Evolutionary conservation across 2,329 filamentous ascomycete species (phyloP).

Genomic region (Penicillium sp.): DNA sequence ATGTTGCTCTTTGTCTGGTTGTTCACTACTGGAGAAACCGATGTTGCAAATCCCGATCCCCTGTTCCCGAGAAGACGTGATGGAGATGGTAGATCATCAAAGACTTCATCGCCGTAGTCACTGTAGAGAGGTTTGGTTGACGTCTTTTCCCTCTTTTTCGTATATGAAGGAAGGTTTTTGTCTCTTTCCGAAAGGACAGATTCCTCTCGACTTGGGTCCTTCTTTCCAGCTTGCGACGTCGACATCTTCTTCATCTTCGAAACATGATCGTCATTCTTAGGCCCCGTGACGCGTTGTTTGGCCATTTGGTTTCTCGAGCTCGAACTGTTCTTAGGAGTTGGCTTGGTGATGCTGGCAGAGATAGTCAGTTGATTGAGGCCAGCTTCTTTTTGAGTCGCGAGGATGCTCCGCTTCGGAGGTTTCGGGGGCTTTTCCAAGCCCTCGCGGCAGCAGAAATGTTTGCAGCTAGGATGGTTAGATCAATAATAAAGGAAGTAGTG

Average conservation of each 20-base stretch:
- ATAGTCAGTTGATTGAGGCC: conserved; percentile 29
- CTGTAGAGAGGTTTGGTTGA: conserved; percentile 22
- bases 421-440: conserved; percentile 64
- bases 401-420: conserved; percentile 25
- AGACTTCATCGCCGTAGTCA: conserved; percentile 31
- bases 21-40: not conserved
- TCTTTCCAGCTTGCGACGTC: not conserved
- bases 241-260: not conserved
- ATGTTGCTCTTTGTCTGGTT: not conserved
- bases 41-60: not conserved
- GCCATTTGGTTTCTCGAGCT: not conserved
- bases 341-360: conserved; percentile 25
- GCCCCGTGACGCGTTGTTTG: not conserved
- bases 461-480: conserved; percentile 53
- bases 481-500: not conserved
- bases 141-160: not conserved
- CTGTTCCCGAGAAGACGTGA: conserved; percentile 21
- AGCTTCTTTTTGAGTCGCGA: conserved; percentile 19
- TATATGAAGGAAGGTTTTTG: not conserved
- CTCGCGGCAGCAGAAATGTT: conserved; percentile 69
- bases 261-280: not conserved
- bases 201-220: not conserved
- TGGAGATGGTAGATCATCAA: conserved; percentile 40
- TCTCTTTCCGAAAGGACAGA: not conserved
- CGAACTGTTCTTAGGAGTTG: conserved; percentile 15